These are phyloP conservation scores for Vitis rupestris DNA, from an alignment of 164 flowering plant genomes.

Conservation along the genomic window DNA sequence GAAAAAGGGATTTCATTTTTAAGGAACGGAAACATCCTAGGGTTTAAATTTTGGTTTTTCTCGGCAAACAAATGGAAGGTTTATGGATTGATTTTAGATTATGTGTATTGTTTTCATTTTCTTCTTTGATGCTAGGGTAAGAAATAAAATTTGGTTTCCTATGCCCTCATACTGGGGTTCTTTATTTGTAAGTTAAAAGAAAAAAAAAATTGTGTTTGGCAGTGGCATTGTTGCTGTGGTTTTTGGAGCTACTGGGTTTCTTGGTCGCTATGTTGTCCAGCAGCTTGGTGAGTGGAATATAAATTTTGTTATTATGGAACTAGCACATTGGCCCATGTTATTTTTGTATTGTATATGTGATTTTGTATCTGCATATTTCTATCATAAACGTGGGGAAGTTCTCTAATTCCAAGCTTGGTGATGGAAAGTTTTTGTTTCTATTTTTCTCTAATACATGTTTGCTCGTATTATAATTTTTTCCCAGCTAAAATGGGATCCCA, in stretches of 20 bases:
- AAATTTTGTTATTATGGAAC: not conserved
- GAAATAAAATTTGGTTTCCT: too few species aligned
- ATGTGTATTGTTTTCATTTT: too few species aligned
- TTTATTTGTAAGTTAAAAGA: not conserved
- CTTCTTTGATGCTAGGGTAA: too few species aligned
- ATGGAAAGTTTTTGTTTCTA: not conserved
- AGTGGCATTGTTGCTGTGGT: conserved; percentile 97
- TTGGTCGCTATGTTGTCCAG: conserved; percentile 95
- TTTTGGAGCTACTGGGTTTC: conserved; percentile 98
- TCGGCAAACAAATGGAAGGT: too few species aligned
- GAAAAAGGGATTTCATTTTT: too few species aligned
- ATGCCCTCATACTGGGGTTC: not conserved
- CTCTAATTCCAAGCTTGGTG: not conserved
- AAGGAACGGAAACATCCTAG: too few species aligned
- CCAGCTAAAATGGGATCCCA: conserved; percentile 98
- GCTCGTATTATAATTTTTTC: conserved; percentile 1
- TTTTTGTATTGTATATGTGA: too few species aligned
- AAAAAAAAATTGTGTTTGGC: conserved; percentile 20
- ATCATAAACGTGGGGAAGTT: too few species aligned
- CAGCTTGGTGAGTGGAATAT: conserved; percentile 75
- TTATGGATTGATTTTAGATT: too few species aligned
- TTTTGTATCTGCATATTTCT: too few species aligned
- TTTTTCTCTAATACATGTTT: not conserved
- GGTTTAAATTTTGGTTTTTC: too few species aligned
- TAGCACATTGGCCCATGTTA: too few species aligned